phyloP scores from a whole-genome alignment of 1,139 yeast species.

The Scheffersomyces lignicola region DNA sequence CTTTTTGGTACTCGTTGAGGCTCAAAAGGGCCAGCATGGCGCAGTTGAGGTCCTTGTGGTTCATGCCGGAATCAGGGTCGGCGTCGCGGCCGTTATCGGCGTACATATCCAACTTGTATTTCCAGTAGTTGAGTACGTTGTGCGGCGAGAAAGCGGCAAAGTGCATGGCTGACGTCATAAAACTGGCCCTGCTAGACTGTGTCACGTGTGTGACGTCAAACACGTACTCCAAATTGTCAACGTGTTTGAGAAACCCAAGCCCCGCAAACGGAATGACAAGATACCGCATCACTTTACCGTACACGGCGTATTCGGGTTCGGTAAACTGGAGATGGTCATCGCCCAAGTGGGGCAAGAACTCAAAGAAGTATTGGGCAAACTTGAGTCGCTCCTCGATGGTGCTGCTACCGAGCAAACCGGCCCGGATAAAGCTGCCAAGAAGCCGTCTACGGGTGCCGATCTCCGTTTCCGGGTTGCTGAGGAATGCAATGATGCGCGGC shows the following conservation, averaged over 20 bases:
- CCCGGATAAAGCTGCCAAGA: slow-evolving; percentile 5
- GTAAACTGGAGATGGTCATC: slow-evolving; percentile 23
- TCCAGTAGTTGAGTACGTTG: slow-evolving; percentile 24
- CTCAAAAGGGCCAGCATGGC: slow-evolving; percentile 30
- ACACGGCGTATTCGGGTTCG: slow-evolving; percentile 16
- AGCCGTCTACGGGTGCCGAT: slow-evolving; percentile 2
- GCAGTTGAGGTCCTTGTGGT: slow-evolving; percentile 26
- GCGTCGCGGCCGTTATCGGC: background rate
- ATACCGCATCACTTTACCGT: slow-evolving; percentile 19
- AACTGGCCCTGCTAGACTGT: slow-evolving; percentile 14
- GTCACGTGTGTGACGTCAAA: slow-evolving; percentile 4
- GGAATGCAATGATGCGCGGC: background rate
- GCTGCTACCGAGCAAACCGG: slow-evolving; percentile 7
- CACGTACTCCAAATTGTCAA: slow-evolving; percentile 4
- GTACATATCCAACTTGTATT: slow-evolving; percentile 17
- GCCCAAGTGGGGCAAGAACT: slow-evolving; percentile 14
- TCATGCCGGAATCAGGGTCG: slow-evolving; percentile 7
- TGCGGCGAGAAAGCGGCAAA: slow-evolving; percentile 19
- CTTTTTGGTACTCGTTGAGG: slow-evolving; percentile 23
- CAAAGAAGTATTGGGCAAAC: slow-evolving; percentile 18
- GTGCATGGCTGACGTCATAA: slow-evolving; percentile 25
- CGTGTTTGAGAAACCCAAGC: slow-evolving; percentile 7
- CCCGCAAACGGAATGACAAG: slow-evolving; percentile 16
- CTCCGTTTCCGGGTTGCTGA: background rate
- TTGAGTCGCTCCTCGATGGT: slow-evolving; percentile 13